Evolutionary conservation across 2,329 filamentous ascomycete species (phyloP), one percentile per base, ranked within the genome.

Genomic region (Penicillium sclerotigenum): DNA sequence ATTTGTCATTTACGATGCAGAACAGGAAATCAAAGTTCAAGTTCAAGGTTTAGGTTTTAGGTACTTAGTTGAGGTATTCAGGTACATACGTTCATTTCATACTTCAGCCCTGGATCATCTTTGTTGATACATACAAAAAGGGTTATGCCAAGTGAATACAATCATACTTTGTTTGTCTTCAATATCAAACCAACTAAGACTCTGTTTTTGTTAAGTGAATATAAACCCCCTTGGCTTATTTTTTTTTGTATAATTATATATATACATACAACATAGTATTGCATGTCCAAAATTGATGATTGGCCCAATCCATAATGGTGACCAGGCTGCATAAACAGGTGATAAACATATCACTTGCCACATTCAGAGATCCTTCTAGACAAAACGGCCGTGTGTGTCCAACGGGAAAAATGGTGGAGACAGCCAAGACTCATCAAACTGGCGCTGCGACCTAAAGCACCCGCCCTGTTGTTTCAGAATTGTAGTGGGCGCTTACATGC

Each of bases 391-490:
- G 41, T 49, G 38, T 33, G 43, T 43, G 42, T 50, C 49, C 56
- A 56, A 56, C 52, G 48, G 53, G 38, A 54, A 47, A 31, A 34
- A 18, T 37, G 42, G 59, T 62, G 55, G 56, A 53, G 24, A 41
- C 58, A 61, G 61, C 65, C 64, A 64, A 66, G 61, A 14, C 28
- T 52, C 59, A 64, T 71, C 62, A 72, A 72, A 71, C 69, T 71
- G 67, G 66, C 68, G 66, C 68, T 63, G 66, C 64, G 60, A 68
- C 61, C 64, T 71, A 67, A 72, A 71, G 68, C 69, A 71, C 65
- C 66, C 61, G 64, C 68, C 60, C 54, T 63, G 59, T 64, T 61
- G 70, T 72, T 73, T 73, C 70, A 71, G 62, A 61, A 26, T 59
- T 45, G 33, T 34, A 54, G 63, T 68, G 64, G 67, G 69, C 69